phyloP scores from a whole-genome alignment of 2,329 filamentous ascomycete species.

The Venturia carpophila region DNA sequence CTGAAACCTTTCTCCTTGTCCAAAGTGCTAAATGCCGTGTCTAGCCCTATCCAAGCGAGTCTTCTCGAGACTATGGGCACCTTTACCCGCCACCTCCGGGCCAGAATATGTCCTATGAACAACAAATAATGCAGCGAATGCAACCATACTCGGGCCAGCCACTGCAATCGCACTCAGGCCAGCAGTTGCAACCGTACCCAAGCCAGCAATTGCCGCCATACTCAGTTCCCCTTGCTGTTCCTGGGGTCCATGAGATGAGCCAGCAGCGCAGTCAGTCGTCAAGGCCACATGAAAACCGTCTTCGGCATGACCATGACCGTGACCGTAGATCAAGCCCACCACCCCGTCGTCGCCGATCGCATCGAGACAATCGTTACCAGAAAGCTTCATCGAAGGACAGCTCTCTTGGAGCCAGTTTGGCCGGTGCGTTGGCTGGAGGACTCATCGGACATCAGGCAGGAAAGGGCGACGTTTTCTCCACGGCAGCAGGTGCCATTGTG shows the following conservation, averaged over 20 bases:
- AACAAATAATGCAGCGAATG: not conserved
- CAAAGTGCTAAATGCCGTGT: not conserved
- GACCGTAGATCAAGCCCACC: not conserved
- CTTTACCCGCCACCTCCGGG: constrained; percentile 14
- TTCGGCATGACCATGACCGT: not conserved
- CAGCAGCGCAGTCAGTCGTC: constrained; percentile 4
- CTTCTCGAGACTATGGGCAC: not conserved
- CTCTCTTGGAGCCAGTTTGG: constrained; percentile 16
- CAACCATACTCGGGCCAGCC: not conserved
- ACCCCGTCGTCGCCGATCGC: not conserved
- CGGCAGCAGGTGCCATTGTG: constrained; percentile 13
- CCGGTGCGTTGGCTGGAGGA: constrained; percentile 17
- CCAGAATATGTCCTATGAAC: not conserved
- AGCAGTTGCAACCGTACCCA: not conserved
- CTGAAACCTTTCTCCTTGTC: not conserved
- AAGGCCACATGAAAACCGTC: not conserved
- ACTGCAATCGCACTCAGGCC: not conserved
- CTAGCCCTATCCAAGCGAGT: constrained; percentile 8
- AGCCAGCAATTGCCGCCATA: not conserved
- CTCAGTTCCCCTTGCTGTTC: not conserved
- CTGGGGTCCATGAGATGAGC: not conserved
- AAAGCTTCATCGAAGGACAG: constrained; percentile 20
- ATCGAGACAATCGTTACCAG: constrained; percentile 2
- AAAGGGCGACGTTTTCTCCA: constrained; percentile 17
- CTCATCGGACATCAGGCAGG: constrained; percentile 15